Evolutionary conservation across 345 rosid species (phyloP).

Genomic region (Heritiera littoralis): DNA sequence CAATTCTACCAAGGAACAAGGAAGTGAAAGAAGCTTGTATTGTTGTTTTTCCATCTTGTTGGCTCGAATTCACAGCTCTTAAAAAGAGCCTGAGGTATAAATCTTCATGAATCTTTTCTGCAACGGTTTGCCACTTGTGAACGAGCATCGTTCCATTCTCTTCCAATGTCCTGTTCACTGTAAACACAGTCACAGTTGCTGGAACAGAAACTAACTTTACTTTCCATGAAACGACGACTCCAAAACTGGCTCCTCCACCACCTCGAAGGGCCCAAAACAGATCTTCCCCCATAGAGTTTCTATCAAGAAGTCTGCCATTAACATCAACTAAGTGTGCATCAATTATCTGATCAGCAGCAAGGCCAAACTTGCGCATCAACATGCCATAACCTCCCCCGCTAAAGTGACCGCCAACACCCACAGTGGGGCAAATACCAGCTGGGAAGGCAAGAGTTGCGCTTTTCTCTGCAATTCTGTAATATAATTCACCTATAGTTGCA

Average conservation of each 20-base stretch:
- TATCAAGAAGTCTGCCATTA: background rate
- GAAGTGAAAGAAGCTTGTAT: background rate
- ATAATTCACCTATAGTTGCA: background rate
- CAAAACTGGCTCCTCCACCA: constrained; percentile 6
- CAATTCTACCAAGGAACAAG: background rate
- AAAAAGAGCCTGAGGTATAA: background rate
- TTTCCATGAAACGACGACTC: background rate
- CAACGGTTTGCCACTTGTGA: constrained; percentile 1
- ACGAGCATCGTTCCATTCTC: background rate
- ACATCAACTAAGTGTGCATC: constrained; percentile 3
- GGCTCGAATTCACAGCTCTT: background rate
- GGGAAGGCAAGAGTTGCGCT: background rate
- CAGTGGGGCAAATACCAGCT: background rate
- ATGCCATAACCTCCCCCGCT: constrained; percentile 8
- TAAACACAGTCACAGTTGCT: background rate
- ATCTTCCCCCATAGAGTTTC: constrained; percentile 14
- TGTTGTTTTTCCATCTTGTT: background rate
- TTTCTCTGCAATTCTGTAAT: background rate
- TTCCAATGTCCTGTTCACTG: background rate
- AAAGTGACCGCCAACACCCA: background rate
- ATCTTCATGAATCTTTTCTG: background rate
- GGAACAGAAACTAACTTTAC: background rate
- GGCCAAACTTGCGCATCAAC: background rate
- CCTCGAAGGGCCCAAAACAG: constrained; percentile 15
- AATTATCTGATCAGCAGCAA: background rate